Base-by-base conservation (phyloP, 1,284 basidiomycete species). In the Filobasidium uniguttulatum region DNA sequence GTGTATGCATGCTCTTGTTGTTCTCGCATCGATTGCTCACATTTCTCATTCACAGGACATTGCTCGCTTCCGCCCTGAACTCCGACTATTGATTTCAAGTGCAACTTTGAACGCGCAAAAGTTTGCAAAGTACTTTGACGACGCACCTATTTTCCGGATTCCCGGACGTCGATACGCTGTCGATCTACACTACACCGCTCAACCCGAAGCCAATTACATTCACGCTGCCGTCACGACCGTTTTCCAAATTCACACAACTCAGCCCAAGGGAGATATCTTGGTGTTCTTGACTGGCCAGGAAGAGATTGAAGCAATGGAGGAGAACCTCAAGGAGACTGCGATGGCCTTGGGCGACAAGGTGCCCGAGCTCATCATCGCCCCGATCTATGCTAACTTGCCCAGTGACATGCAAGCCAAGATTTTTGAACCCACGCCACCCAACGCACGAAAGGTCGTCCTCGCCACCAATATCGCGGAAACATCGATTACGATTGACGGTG, bases 321-420 rank as follows among this genome's bases (percentile, higher is more conserved):
- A 99, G 71, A 96, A 88, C 63, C 71, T 99, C 40, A 83, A 87
- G 64, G 93, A 98, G 71, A 98, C 94, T 0, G 83, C 89, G 35
- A 80, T 88, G 26, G 85, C 93, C 0, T 73, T 98, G 0, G 93
- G 93, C 19, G 94, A 96, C 72, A 96, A 96, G 71, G 85, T 98
- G 36, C 79, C 81, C 7, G 94, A 98, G 63, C 76, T 98, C 48
- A 82, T 98, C 51, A 78, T 98, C 47, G 96, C 90, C 63, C 94
- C 94, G 0, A 97, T 98, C 58, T 98, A 99, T 64, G 91, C 94
- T 55, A 97, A 96, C 65, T 71, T 99, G 29, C 94, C 94, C 1
- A 91, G 85, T 58, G 94, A 99, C 56, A 90, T 97, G 90, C 94
- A 99, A 67, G 85, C 90, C 30, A 96, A 96, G 72, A 98, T 98